Evolutionary conservation across 768 basidiomycete genomes (phyloP).

Genomic region (Tulasnella sp.): DNA sequence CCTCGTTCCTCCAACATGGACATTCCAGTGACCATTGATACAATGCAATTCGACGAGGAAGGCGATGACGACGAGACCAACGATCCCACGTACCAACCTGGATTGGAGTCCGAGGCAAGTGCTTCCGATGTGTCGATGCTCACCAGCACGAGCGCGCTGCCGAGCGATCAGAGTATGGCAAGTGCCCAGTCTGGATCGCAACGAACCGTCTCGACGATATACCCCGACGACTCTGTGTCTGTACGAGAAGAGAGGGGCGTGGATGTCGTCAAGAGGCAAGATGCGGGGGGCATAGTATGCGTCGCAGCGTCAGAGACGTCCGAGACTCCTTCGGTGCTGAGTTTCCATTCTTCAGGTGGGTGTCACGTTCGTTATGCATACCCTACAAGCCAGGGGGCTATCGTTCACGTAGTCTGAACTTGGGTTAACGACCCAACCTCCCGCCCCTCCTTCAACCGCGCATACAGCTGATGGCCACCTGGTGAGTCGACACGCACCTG

Average conservation of each 20-base stretch:
- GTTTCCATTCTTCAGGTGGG: constrained; percentile 9
- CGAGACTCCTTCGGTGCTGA: background rate
- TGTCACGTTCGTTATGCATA: too few relatives aligned
- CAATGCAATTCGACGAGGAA: background rate
- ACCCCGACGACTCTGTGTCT: constrained; percentile 11
- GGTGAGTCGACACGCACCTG: background rate
- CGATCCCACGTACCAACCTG: background rate
- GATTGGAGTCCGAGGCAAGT: background rate
- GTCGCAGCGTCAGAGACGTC: background rate
- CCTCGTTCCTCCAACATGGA: background rate
- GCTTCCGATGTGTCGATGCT: background rate
- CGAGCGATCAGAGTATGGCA: background rate
- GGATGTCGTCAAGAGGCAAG: background rate
- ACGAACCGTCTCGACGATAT: background rate
- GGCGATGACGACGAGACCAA: background rate
- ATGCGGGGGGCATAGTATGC: background rate
- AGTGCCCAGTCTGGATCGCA: background rate
- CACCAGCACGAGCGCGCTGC: background rate
- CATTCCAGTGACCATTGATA: background rate
- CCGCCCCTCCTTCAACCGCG: background rate
- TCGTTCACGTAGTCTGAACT: background rate
- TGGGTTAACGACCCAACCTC: background rate
- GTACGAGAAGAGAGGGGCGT: background rate
- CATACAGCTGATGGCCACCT: constrained; percentile 5
- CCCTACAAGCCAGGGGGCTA: background rate